Evolutionary conservation across 176 grass and related monocot species (phyloP).

Genomic region (Carex pumila): DNA sequence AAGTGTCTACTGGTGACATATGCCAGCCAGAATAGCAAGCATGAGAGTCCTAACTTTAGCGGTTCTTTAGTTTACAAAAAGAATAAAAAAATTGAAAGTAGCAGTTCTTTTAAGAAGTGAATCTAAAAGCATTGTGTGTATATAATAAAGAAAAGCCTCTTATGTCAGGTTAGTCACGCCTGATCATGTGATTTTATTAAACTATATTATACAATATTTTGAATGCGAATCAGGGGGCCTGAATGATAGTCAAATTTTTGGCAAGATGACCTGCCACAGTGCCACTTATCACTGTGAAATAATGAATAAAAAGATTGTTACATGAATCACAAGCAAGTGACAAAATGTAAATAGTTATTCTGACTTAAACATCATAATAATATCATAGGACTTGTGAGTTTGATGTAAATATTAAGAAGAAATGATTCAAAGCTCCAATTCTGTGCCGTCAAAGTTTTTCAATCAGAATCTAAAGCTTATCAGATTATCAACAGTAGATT

Average conservation of each 20-base stretch:
- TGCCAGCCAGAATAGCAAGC: neutral
- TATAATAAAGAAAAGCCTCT: neutral
- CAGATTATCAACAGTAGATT: neutral
- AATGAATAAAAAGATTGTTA: neutral
- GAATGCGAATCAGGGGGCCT: conserved; percentile 5
- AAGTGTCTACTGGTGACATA: neutral
- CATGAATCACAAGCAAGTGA: neutral
- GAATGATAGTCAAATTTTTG: conserved; percentile 12
- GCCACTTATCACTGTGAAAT: conserved; percentile 3
- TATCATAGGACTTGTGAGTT: neutral
- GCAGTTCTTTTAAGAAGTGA: neutral
- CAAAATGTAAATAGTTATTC: neutral
- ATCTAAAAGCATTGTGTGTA: neutral
- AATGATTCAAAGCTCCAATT: neutral
- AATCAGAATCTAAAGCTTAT: neutral
- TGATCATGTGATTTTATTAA: conserved; percentile 17
- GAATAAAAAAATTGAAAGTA: neutral
- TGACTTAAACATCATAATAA: no score
- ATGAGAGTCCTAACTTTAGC: neutral
- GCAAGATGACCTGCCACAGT: conserved; percentile 16
- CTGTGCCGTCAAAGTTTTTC: neutral
- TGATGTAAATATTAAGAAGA: neutral
- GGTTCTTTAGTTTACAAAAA: neutral
- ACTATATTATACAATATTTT: neutral
- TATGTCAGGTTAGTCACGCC: conserved; percentile 18